Base-by-base conservation (phyloP, 2,329 filamentous ascomycete genomes). In the Myriosclerotinia curreyana region DNA sequence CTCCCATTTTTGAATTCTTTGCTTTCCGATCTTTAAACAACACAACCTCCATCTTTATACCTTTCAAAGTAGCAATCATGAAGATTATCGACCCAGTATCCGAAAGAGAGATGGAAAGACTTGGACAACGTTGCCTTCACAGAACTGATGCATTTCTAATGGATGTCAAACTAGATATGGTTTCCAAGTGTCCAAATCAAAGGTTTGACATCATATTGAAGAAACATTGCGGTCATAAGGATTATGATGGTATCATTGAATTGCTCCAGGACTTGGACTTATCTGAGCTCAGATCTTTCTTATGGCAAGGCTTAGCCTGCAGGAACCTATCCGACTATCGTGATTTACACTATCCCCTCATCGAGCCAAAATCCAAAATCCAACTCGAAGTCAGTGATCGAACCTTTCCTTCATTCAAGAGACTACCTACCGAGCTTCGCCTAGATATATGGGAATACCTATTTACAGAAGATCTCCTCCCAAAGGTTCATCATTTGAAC, bases 121-220 rank as follows among this genome's bases (percentile, higher is more conserved):
- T 20, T 25, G 20, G 12, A 2, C 17, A 28, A 20, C 36, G 14
- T 5, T 20, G n/a, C n/a, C 55, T 38, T 28, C 17, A 36, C 17
- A 36, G 36, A 36, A 28, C 31, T 22, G 20, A 36, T 17, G 28
- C 20, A 9, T 20, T 48, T 48, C 55, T 36, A 12, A 48, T 25
- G 42, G n/a, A 22, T 25, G n/a, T 20, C n/a, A 58, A 58, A 25
- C 28, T 58, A 48, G n/a, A 36, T 17, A 48, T 48, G 42, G 14
- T 58, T 58, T 58, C 55, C 55, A 48, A 58, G 55, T 58, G 55
- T 28, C 42, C 55, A 48, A 58, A 46, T 48, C 55, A 36, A 48
- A 25, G 8, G n/a, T 48, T 58, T 36, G 42, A 48, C 8, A 48
- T 48, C 12, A 20, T 58, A 25, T 25, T 58, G 31, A 36, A 17